Percentiles rank a stretch among this genome's conserved stretches.
phyloP scores from a whole-genome alignment of 1,284 basidiomycete genomes.

The Gymnopus androsaceus region DNA sequence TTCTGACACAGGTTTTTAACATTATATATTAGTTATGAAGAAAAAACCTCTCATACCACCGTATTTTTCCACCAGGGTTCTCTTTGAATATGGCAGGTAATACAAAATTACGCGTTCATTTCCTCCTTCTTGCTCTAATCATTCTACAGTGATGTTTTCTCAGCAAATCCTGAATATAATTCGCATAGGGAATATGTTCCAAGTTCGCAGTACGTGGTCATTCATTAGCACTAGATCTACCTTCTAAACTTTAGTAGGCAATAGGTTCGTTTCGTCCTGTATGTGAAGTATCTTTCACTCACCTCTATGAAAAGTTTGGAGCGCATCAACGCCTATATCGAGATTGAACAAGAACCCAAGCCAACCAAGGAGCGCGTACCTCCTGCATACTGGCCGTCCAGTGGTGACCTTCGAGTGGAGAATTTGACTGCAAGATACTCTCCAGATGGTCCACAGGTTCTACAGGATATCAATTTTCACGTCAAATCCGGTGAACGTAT shows the following conservation, averaged over 20 bases:
- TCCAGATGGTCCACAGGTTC: constrained; percentile 40
- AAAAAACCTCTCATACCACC: too few species aligned
- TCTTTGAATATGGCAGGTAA: constrained; percentile 36
- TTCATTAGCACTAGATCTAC: too few species aligned
- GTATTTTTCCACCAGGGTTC: constrained; percentile 26
- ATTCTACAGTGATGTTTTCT: constrained; percentile 50
- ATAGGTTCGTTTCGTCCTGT: constrained; percentile 16
- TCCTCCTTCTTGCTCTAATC: not conserved
- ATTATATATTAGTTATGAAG: too few species aligned
- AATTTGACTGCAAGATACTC: constrained; percentile 50
- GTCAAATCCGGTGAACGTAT: constrained; percentile 51
- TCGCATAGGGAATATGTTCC: constrained; percentile 55
- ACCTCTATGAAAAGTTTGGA: constrained; percentile 44
- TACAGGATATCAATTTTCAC: constrained; percentile 45
- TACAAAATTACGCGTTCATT: not conserved
- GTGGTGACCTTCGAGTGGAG: constrained; percentile 57
- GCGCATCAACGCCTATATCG: constrained; percentile 59
- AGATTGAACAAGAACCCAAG: constrained; percentile 57
- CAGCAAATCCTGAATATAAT: constrained; percentile 56
- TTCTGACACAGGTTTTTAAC: constrained; percentile 30
- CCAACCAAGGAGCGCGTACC: constrained; percentile 45
- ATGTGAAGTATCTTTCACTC: not conserved
- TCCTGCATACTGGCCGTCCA: constrained; percentile 70
- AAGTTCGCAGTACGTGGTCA: constrained; percentile 29
- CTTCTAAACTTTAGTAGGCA: constrained; percentile 1